A percentile compares a stretch with the other conserved stretches of the same genome.
Conservation (phyloP, 2,329 filamentous ascomycete species). For the Coniosporium tulheliwenetii region DNA sequence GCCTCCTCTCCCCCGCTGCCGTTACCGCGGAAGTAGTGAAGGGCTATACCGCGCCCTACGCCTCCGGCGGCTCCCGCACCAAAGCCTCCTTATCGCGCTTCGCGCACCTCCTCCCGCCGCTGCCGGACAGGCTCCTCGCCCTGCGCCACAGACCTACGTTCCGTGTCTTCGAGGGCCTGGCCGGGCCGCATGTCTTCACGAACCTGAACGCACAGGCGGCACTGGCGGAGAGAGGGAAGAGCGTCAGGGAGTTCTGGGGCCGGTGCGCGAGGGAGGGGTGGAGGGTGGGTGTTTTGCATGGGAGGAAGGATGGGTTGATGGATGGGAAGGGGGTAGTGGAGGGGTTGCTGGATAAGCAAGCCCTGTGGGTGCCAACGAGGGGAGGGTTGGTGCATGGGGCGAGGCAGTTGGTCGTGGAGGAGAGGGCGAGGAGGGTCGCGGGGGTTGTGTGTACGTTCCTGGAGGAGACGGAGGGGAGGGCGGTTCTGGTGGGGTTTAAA, state of each 20-base stretch:
- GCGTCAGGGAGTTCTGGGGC: conserved; percentile 1
- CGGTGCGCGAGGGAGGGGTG: not conserved
- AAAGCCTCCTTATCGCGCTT: conserved; percentile 3
- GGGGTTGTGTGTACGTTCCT: not conserved
- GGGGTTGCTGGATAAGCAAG: not conserved
- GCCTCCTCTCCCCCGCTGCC: conserved; percentile 1
- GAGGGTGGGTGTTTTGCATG: conserved; percentile 3
- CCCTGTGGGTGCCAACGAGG: not conserved
- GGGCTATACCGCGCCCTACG: conserved; percentile 4
- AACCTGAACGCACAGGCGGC: conserved; percentile 4
- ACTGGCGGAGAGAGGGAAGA: conserved; percentile 1
- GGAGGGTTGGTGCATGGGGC: conserved; percentile 3
- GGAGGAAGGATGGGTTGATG: conserved; percentile 2
- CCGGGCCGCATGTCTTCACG: conserved; percentile 2
- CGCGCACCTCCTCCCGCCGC: conserved; percentile 2
- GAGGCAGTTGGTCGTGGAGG: conserved; percentile 2
- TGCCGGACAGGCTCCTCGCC: conserved; percentile 2
- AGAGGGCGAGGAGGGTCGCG: not conserved
- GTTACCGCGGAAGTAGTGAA: not conserved
- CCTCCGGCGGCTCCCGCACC: not conserved
- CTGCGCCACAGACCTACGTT: not conserved
- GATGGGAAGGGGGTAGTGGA: conserved; percentile 1
- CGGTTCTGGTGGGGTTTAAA: too few species aligned
- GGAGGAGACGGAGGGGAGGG: not conserved
- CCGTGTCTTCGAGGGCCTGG: conserved; percentile 4